phyloP scores from a whole-genome alignment of 2,329 filamentous ascomycete genomes.

The Trichoderma atrobrunneum region DNA sequence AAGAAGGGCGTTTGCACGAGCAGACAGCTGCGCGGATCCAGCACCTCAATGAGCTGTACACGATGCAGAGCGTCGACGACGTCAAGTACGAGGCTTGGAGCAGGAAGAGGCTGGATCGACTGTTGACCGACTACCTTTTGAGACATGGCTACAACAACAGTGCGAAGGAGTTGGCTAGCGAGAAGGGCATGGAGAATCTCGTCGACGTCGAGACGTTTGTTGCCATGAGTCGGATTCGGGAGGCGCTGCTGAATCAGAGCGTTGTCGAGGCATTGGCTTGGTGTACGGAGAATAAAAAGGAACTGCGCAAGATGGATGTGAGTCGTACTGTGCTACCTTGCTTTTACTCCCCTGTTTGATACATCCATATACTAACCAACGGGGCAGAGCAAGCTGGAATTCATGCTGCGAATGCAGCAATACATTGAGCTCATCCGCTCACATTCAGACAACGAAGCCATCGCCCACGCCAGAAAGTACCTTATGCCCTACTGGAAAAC shows the following conservation, averaged over 20 bases:
- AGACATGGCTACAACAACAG: constrained; percentile 78
- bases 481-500: constrained; percentile 67
- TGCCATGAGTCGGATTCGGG: constrained; percentile 73
- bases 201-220: constrained; percentile 89
- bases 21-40: constrained; percentile 73
- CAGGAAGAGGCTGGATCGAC: constrained; percentile 71
- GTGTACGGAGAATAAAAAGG: constrained; percentile 92
- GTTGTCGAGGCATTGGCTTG: constrained; percentile 79
- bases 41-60: constrained; percentile 78
- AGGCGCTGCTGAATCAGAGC: constrained; percentile 66
- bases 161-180: constrained; percentile 69
- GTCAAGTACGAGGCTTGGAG: constrained; percentile 94
- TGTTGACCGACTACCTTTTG: constrained; percentile 90
- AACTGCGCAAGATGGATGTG: constrained; percentile 82
- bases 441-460: constrained; percentile 67
- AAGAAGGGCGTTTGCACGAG: constrained; percentile 73
- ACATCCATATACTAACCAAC: not conserved
- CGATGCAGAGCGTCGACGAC: constrained; percentile 78
- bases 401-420: constrained; percentile 89
- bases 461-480: constrained; percentile 77
- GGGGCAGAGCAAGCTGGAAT: constrained; percentile 75
- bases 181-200: constrained; percentile 73
- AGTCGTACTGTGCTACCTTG: not conserved
- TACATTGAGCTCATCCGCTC: constrained; percentile 86
- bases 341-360: not conserved